These are phyloP conservation scores for Testicularia cyperi DNA, from an alignment of 1,284 basidiomycete species.

Conservation along the genomic window DNA sequence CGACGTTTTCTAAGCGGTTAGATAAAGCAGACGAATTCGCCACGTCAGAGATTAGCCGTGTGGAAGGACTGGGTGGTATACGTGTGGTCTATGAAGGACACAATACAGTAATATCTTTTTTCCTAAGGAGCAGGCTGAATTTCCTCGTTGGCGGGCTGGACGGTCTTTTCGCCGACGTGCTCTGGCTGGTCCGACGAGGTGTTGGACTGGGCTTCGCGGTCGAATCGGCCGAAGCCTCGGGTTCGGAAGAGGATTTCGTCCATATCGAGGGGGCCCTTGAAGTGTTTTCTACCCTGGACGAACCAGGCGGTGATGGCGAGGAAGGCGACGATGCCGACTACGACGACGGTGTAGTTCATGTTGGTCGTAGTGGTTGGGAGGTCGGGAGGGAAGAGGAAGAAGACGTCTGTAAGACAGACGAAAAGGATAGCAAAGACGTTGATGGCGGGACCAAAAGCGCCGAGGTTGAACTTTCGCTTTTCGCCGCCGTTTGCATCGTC, in stretches of 20 bases:
- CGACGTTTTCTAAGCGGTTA: too few species aligned
- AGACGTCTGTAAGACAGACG: constrained; percentile 62
- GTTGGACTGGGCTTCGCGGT: constrained; percentile 1
- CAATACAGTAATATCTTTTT: too few species aligned
- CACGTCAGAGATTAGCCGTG: too few species aligned
- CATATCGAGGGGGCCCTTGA: constrained; percentile 40
- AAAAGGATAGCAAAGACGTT: constrained; percentile 62
- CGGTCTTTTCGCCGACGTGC: not conserved
- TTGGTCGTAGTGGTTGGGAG: constrained; percentile 59
- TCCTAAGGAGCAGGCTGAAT: too few species aligned
- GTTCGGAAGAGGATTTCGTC: constrained; percentile 31
- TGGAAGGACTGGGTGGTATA: too few species aligned
- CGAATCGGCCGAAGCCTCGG: constrained; percentile 12
- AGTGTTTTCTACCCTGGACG: constrained; percentile 25
- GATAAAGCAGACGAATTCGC: too few species aligned
- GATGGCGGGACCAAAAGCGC: constrained; percentile 48
- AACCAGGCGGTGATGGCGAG: constrained; percentile 36
- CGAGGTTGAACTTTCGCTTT: constrained; percentile 21
- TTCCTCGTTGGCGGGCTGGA: too few species aligned
- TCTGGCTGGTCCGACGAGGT: not conserved
- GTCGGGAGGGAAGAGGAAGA: constrained; percentile 64
- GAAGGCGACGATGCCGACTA: constrained; percentile 34
- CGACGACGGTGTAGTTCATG: constrained; percentile 63
- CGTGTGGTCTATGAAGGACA: too few species aligned
- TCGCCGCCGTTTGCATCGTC: constrained; percentile 37